These are phyloP conservation scores for Spizellomyces sp. DNA, from an alignment of 192 early-diverging fungal genomes.

Conservation along the genomic window DNA sequence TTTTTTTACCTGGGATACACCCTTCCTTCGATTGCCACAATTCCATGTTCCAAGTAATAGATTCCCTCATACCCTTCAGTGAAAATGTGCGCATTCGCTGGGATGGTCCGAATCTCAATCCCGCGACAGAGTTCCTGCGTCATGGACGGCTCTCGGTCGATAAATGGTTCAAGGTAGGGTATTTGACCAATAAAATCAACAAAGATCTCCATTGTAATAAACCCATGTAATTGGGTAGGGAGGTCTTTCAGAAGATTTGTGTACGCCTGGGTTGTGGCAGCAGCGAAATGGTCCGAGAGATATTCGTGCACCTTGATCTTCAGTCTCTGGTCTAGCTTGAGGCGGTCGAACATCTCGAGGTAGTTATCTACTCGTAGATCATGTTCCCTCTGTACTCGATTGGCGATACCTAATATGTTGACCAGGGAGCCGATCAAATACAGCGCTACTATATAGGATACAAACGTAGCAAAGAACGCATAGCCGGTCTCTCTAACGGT, in stretches of 20 bases:
- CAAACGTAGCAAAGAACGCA: slow-evolving; percentile 42
- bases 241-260: slow-evolving; percentile 45
- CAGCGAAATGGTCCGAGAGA: slow-evolving; percentile 47
- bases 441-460: slow-evolving; percentile 41
- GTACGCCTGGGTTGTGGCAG: slow-evolving; percentile 35
- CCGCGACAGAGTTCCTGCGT: slow-evolving; percentile 52
- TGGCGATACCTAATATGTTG: slow-evolving; percentile 37
- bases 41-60: slow-evolving; percentile 50
- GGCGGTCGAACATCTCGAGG: slow-evolving; percentile 52
- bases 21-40: slow-evolving; percentile 49
- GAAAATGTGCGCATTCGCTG: slow-evolving; percentile 47
- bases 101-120: slow-evolving; percentile 41
- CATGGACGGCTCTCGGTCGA: slow-evolving; percentile 48
- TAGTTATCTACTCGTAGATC: slow-evolving; percentile 55
- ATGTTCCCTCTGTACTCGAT: slow-evolving; percentile 29
- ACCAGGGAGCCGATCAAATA: slow-evolving; percentile 48
- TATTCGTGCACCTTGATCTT: slow-evolving; percentile 51
- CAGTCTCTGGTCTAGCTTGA: slow-evolving; percentile 47
- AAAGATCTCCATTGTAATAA: slow-evolving; percentile 55
- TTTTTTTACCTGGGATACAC: slow-evolving; percentile 48
- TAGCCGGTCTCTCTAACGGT: slow-evolving; percentile 42
- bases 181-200: slow-evolving; percentile 48
- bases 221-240: slow-evolving; percentile 47
- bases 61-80: slow-evolving; percentile 56
- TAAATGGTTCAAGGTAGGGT: slow-evolving; percentile 51